Base-by-base conservation (phyloP, 1,284 basidiomycete species). In the Leccinum griseonigrum region DNA sequence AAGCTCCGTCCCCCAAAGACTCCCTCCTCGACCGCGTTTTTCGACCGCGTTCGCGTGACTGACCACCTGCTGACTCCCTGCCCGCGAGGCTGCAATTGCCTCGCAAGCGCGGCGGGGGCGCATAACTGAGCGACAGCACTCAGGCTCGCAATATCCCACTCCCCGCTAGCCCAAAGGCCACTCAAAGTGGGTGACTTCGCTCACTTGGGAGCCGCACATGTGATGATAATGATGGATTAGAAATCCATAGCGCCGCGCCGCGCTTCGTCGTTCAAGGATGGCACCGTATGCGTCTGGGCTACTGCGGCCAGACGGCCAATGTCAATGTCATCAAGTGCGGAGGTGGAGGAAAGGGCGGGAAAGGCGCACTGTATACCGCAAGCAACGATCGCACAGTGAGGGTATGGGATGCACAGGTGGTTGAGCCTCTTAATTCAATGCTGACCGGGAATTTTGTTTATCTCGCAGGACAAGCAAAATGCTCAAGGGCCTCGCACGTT, bases 401-500 rank as follows among this genome's bases (percentile, higher is more conserved):
- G 18, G 86, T 98, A 53, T 99, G 97, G 97, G 92, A 94, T 73
- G 90, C 43, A 22, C 18, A 46, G 43, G 43, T 18, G n/a, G 10
- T 46, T 18, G 6, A 22, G n/a, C 40, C 50, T 58, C 55, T 57
- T 29, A 14, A 18, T 6, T 2, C 48, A 32, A 31, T 38, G 40
- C 14, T 26, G 22, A 13, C 46, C 56, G 51, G 14, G 48, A 56
- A 8, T 22, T 16, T 60, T 73, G 56, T 69, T 50, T 29, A 58
- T 58, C 29, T 57, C 61, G 31, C 59, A 90, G 86, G 90, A 88
- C 0, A 43, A 43, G 43, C 81, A 80, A 52, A 54, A 82, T 90
- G 83, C 80, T 99, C 31, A 94, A 91, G 75, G 95, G 98, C 66
- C 97, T 99, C 70, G 96, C 96, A 0, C 97, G 99, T 73, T 98